Percentiles rank a stretch among this genome's conserved stretches.
phyloP scores from a whole-genome alignment of 2,329 filamentous ascomycete genomes.

The Fusarium multiceps region DNA sequence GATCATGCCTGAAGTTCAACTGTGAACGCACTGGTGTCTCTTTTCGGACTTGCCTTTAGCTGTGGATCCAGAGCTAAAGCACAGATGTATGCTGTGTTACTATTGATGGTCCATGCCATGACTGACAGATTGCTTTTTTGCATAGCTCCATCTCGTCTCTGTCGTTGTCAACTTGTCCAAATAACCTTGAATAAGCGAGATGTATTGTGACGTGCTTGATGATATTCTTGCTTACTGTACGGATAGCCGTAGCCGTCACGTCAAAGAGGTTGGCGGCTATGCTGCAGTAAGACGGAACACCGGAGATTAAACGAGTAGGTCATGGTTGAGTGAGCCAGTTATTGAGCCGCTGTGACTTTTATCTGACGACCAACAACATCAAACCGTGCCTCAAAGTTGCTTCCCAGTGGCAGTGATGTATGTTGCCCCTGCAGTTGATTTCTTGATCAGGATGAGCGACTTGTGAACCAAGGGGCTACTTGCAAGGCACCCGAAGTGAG shows the following conservation, averaged over 20 bases:
- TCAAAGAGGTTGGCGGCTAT: neutral
- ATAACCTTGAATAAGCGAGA: neutral
- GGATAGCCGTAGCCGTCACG: neutral
- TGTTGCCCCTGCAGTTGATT: neutral
- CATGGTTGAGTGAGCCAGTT: neutral
- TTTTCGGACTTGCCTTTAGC: neutral
- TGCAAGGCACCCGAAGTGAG: neutral
- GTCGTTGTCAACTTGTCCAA: neutral
- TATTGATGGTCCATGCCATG: neutral
- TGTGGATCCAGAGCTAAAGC: neutral
- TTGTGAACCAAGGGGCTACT: neutral
- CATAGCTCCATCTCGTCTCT: neutral
- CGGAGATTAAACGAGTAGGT: neutral
- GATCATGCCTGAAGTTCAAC: neutral
- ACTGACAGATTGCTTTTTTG: neutral
- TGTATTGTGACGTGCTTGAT: neutral
- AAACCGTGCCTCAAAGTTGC: neutral
- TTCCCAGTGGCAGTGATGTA: neutral
- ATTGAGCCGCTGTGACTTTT: neutral
- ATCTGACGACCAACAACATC: neutral
- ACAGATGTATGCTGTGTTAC: neutral
- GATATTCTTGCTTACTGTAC: neutral
- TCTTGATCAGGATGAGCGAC: neutral
- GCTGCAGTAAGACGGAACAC: slow-evolving; percentile 1
- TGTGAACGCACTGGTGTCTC: neutral